Conservation (phyloP, 2,329 filamentous ascomycete species). For the Claviceps arundinis region DNA sequence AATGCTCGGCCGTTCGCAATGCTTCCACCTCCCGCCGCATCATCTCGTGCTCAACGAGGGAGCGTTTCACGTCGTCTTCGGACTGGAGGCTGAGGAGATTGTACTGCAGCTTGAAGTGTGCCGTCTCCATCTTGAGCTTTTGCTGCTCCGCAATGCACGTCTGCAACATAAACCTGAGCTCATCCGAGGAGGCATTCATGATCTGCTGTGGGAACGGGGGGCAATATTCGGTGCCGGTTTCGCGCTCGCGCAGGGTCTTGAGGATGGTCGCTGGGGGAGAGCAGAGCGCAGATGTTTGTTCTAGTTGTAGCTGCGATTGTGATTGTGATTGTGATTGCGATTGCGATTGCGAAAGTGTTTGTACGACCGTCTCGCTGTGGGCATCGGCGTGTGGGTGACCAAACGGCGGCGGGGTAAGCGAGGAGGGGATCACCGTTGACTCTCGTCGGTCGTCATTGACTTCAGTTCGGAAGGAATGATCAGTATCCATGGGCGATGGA, state of each 20-base stretch:
- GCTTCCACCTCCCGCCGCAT: constrained; percentile 79
- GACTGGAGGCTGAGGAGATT: constrained; percentile 75
- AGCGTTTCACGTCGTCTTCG: constrained; percentile 71
- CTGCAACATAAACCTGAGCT: constrained; percentile 44
- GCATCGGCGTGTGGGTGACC: constrained; percentile 29
- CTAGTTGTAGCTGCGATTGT: too few species aligned
- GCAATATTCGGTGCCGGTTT: constrained; percentile 26
- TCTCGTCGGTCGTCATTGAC: constrained; percentile 31
- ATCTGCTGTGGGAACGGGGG: constrained; percentile 37
- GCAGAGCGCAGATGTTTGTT: constrained; percentile 33
- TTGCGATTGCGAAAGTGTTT: constrained; percentile 22
- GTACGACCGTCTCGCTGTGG: constrained; percentile 14
- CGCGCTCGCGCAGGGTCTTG: constrained; percentile 20
- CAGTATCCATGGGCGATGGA: constrained; percentile 36
- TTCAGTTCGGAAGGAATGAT: constrained; percentile 37
- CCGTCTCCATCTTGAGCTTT: constrained; percentile 63
- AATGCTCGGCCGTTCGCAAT: constrained; percentile 59
- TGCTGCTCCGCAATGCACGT: constrained; percentile 41
- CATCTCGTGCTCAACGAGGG: constrained; percentile 85
- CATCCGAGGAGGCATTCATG: constrained; percentile 37
- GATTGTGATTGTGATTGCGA: too few species aligned
- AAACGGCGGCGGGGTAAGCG: constrained; percentile 43
- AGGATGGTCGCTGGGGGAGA: constrained; percentile 40
- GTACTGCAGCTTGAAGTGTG: constrained; percentile 84
- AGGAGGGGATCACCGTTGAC: constrained; percentile 39